Conservation (phyloP, 2,329 filamentous ascomycete species). For the Didymella keratinophila region DNA sequence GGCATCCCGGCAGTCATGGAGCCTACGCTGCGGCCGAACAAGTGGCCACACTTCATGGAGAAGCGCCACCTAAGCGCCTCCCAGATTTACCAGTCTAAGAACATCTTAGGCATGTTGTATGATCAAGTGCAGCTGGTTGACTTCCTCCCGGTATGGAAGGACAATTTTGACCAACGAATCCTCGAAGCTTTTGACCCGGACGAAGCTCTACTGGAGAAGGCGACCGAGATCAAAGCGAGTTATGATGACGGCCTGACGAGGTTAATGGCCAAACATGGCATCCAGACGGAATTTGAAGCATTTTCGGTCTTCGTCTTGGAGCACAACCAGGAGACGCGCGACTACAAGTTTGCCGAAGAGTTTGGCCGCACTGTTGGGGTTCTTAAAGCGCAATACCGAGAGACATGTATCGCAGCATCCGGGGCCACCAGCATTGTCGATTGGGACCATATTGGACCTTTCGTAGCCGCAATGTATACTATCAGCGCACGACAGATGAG, state of each 20-base stretch:
- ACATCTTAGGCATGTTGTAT: constrained; percentile 81
- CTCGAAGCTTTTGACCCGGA: constrained; percentile 67
- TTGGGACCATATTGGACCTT: constrained; percentile 64
- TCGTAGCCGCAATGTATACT: constrained; percentile 87
- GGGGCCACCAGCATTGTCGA: constrained; percentile 55
- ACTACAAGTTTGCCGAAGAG: constrained; percentile 89
- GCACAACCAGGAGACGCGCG: constrained; percentile 73
- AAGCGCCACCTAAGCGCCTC: constrained; percentile 60
- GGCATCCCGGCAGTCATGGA: constrained; percentile 77
- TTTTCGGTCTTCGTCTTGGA: constrained; percentile 86
- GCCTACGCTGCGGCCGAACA: constrained; percentile 64
- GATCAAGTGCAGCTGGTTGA: constrained; percentile 74
- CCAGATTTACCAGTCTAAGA: constrained; percentile 70
- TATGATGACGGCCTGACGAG: constrained; percentile 82
- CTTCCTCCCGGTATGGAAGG: constrained; percentile 76
- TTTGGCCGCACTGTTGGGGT: constrained; percentile 72
- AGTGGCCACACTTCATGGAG: constrained; percentile 90
- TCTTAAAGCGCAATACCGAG: constrained; percentile 74
- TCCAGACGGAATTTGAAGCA: constrained; percentile 88
- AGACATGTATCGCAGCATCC: constrained; percentile 70
- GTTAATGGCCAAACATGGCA: constrained; percentile 84
- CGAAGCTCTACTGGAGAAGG: constrained; percentile 64
- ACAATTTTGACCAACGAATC: constrained; percentile 79
- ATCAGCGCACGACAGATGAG: constrained; percentile 77
- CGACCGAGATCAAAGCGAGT: constrained; percentile 71